These are phyloP conservation scores for Grosmannia serpens DNA, from an alignment of 2,329 filamentous ascomycete genomes.

Conservation along the genomic window DNA sequence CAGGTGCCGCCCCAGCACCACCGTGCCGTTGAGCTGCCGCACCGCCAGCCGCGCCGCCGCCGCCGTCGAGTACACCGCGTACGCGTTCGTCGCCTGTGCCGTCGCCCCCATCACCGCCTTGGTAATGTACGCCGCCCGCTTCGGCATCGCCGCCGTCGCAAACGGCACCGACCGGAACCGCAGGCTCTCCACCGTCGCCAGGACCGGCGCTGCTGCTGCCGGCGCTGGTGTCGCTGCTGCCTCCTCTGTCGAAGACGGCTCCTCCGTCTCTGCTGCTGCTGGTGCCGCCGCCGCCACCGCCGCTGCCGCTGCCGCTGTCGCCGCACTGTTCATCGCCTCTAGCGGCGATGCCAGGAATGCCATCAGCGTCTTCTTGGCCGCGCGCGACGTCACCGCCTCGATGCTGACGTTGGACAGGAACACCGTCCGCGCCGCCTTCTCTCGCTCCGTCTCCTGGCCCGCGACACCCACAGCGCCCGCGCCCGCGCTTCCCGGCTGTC, in stretches of 20 bases:
- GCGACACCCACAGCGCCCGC: conserved; percentile 39
- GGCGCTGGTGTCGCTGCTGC: no score
- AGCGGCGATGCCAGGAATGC: conserved; percentile 71
- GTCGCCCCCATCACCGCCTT: conserved; percentile 85
- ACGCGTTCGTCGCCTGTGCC: conserved; percentile 87
- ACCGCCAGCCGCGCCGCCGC: conserved; percentile 67
- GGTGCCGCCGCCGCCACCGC: no score
- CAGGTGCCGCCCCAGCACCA: conserved; percentile 77
- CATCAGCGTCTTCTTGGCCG: conserved; percentile 65
- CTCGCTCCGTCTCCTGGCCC: not conserved
- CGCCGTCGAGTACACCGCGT: conserved; percentile 73
- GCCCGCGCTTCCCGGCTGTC: conserved; percentile 15
- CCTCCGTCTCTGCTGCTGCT: no score
- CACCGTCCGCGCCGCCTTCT: conserved; percentile 74
- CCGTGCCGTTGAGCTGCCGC: conserved; percentile 67
- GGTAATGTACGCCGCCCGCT: conserved; percentile 88
- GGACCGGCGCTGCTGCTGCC: conserved; percentile 27
- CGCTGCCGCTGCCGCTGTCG: conserved; percentile 43
- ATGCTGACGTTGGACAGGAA: conserved; percentile 88
- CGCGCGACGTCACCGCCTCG: conserved; percentile 70
- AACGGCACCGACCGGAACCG: conserved; percentile 93
- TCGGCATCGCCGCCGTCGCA: conserved; percentile 63
- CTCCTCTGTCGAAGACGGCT: no score
- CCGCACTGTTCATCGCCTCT: conserved; percentile 60
- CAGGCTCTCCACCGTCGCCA: conserved; percentile 68